These are phyloP conservation scores for Dipteronia sinensis DNA, from an alignment of 345 rosid species.

Conservation along the genomic window DNA sequence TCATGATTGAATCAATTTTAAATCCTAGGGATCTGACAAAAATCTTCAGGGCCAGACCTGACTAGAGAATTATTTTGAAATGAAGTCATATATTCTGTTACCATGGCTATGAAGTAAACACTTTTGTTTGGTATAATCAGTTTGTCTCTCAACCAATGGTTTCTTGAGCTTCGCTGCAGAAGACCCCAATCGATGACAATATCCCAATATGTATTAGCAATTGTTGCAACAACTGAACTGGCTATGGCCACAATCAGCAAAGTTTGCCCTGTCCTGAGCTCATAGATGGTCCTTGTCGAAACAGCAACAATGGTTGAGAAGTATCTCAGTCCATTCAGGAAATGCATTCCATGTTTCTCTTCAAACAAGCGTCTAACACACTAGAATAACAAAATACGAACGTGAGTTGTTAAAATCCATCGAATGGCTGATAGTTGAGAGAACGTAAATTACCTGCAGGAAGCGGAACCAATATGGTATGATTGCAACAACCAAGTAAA, in stretches of 20 bases:
- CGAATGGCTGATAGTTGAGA: too few relatives aligned
- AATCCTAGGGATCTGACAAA: too few relatives aligned
- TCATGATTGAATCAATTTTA: too few relatives aligned
- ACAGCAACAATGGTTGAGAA: constrained; percentile 63
- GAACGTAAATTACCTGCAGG: too few relatives aligned
- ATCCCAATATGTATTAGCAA: constrained; percentile 65
- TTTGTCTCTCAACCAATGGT: constrained; percentile 85
- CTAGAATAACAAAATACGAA: constrained; percentile 26
- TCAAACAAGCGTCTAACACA: constrained; percentile 64
- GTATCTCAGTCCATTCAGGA: constrained; percentile 56
- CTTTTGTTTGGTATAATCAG: constrained; percentile 23
- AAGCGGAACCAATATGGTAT: too few relatives aligned
- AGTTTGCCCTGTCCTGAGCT: constrained; percentile 25
- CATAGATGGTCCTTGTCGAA: constrained; percentile 45
- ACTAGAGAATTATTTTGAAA: too few relatives aligned
- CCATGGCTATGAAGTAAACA: constrained; percentile 74
- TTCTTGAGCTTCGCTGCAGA: constrained; percentile 50
- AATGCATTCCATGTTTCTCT: constrained; percentile 48
- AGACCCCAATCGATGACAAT: constrained; percentile 82
- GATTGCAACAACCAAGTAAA: too few relatives aligned
- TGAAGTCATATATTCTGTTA: constrained; percentile 19
- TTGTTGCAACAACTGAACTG: constrained; percentile 56
- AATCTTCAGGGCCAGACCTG: too few relatives aligned
- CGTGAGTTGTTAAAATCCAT: too few relatives aligned
- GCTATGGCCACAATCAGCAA: constrained; percentile 54